Conservation (phyloP, 176 grass and related monocot species). For the Cocos nucifera region DNA sequence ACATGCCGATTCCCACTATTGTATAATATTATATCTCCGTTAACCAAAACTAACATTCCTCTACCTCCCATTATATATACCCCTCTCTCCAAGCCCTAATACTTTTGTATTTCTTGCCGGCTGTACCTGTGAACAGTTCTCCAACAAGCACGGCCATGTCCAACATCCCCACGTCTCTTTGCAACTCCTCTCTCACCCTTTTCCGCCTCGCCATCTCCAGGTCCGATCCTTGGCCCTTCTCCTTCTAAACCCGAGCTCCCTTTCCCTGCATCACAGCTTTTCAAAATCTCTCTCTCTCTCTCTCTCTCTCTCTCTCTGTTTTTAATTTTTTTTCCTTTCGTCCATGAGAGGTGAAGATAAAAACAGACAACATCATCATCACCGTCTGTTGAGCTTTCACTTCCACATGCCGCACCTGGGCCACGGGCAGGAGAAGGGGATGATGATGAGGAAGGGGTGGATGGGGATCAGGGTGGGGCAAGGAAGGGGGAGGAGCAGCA, state of each 20-base stretch:
- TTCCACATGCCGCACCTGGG: slow-evolving; percentile 1
- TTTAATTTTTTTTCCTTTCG: neutral
- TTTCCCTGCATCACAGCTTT: neutral
- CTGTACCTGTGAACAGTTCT: slow-evolving; percentile 28
- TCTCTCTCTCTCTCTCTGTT: no score
- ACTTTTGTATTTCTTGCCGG: neutral
- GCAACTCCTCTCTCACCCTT: slow-evolving; percentile 61
- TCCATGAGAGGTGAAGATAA: no score
- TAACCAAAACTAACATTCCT: no score
- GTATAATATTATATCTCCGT: no score
- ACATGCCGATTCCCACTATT: no score
- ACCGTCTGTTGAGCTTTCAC: slow-evolving; percentile 13
- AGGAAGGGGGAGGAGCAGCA: slow-evolving; percentile 63
- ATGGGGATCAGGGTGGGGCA: slow-evolving; percentile 58
- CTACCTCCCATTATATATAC: no score
- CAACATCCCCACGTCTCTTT: slow-evolving; percentile 66
- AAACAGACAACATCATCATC: neutral
- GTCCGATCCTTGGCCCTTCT: slow-evolving; percentile 49
- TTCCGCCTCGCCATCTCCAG: slow-evolving; percentile 72
- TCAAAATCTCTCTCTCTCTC: neutral
- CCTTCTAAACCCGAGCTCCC: slow-evolving; percentile 19
- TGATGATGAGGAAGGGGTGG: slow-evolving; percentile 60
- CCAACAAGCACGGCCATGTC: slow-evolving; percentile 34
- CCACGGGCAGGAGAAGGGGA: no score
- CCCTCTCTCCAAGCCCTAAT: neutral